These are phyloP conservation scores for Saccharomycopsis schoenii DNA, from an alignment of 805 yeast genomes.

Conservation along the genomic window DNA sequence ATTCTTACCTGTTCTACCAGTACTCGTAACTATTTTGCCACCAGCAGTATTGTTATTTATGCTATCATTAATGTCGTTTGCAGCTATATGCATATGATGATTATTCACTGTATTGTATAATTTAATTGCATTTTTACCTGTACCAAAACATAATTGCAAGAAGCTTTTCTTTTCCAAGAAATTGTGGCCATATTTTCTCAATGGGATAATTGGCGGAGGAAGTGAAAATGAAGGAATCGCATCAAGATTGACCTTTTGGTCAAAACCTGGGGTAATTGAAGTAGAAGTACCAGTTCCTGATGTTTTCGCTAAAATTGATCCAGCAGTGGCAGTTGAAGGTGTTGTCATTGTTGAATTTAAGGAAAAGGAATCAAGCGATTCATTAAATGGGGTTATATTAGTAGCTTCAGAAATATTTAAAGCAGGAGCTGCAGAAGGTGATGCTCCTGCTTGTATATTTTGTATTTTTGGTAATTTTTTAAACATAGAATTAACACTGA, in stretches of 20 bases:
- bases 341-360: background rate
- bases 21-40: background rate
- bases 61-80: background rate
- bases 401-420: background rate
- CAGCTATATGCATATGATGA: background rate
- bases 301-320: background rate
- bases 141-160: constrained; percentile 54
- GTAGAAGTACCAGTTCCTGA: constrained; percentile 21
- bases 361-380: background rate
- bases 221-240: constrained; percentile 81
- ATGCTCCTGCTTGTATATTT: no score
- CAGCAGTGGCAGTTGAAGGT: background rate
- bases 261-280: constrained; percentile 15
- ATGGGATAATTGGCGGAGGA: constrained; percentile 94
- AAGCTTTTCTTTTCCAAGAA: constrained; percentile 85
- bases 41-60: background rate
- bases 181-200: constrained; percentile 91
- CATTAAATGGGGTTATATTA: background rate
- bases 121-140: constrained; percentile 33
- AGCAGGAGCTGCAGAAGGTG: background rate
- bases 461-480: background rate
- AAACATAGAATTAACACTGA: background rate
- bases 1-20: background rate
- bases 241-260: constrained; percentile 37
- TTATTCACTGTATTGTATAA: constrained; percentile 20